Evolutionary conservation across 441 rosid species (phyloP).

Genomic region (Geranium incanum): DNA sequence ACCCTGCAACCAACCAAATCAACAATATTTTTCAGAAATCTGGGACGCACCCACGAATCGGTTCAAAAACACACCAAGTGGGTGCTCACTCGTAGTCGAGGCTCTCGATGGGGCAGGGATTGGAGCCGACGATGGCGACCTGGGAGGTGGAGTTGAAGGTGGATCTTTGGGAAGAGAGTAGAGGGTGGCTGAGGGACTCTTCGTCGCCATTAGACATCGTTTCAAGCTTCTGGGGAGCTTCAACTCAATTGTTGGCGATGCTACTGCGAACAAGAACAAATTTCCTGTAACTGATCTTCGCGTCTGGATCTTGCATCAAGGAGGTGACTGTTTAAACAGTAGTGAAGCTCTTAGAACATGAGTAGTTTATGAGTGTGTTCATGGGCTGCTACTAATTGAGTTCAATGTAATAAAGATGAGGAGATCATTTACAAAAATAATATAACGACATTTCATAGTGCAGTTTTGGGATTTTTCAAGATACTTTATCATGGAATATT

Average conservation of each 20-base stretch:
- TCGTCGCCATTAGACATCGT: constrained; percentile 27
- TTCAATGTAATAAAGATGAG: too few species aligned
- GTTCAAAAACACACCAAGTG: not conserved
- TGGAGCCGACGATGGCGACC: constrained; percentile 23
- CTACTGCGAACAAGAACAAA: not conserved
- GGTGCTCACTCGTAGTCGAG: constrained; percentile 21
- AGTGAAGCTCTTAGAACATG: too few species aligned
- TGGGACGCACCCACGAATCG: not conserved
- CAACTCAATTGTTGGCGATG: not conserved
- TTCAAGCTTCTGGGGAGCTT: not conserved
- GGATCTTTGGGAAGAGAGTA: constrained; percentile 41
- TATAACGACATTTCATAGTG: too few species aligned
- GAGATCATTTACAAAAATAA: too few species aligned
- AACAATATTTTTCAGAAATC: not conserved
- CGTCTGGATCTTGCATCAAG: too few species aligned
- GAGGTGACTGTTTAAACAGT: too few species aligned
- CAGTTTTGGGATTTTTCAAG: not conserved
- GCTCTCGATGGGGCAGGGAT: constrained; percentile 20
- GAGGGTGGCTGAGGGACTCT: constrained; percentile 38
- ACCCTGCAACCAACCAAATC: constrained; percentile 41
- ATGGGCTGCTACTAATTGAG: too few species aligned
- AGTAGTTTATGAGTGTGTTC: too few species aligned
- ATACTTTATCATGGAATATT: not conserved
- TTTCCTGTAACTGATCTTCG: too few species aligned
- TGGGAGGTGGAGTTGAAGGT: constrained; percentile 33